Conservation (phyloP, 1,139 yeast genomes). For the Yamadazyma membranifaciens region DNA sequence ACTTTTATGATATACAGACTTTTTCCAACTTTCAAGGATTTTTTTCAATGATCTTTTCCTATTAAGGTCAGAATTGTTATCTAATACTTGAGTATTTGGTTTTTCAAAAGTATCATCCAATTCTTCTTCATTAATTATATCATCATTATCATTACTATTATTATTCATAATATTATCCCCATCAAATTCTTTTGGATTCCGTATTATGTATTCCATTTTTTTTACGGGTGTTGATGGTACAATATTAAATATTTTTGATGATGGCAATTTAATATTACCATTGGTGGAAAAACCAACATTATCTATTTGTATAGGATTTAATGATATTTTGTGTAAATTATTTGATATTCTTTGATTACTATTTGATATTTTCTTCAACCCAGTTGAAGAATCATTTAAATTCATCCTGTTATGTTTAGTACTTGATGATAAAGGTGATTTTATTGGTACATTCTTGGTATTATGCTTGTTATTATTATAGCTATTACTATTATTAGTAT, state of each 20-base stretch:
- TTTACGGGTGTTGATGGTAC: slow-evolving; percentile 70
- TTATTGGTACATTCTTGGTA: slow-evolving; percentile 2
- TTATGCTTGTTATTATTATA: slow-evolving; percentile 4
- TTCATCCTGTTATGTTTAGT: slow-evolving; percentile 33
- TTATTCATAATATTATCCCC: not conserved
- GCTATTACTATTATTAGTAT: not conserved
- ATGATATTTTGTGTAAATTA: slow-evolving; percentile 11
- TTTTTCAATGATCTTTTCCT: slow-evolving; percentile 39
- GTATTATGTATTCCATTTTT: slow-evolving; percentile 47
- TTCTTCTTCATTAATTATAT: slow-evolving; percentile 1
- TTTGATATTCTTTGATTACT: slow-evolving; percentile 4
- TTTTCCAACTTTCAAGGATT: slow-evolving; percentile 44
- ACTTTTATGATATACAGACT: slow-evolving; percentile 21
- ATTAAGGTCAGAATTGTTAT: slow-evolving; percentile 14
- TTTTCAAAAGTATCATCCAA: slow-evolving; percentile 4
- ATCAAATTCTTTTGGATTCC: slow-evolving; percentile 8
- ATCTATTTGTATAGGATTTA: slow-evolving; percentile 25
- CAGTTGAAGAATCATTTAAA: slow-evolving; percentile 42
- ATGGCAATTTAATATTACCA: slow-evolving; percentile 50
- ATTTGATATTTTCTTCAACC: slow-evolving; percentile 31
- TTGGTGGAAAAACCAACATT: slow-evolving; percentile 48
- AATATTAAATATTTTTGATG: slow-evolving; percentile 42
- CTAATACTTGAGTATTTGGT: not conserved
- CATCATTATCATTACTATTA: not conserved
- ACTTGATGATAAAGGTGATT: slow-evolving; percentile 7